These are phyloP conservation scores for Aspergillus alliaceus DNA, from an alignment of 2,329 filamentous ascomycete genomes.

Conservation along the genomic window DNA sequence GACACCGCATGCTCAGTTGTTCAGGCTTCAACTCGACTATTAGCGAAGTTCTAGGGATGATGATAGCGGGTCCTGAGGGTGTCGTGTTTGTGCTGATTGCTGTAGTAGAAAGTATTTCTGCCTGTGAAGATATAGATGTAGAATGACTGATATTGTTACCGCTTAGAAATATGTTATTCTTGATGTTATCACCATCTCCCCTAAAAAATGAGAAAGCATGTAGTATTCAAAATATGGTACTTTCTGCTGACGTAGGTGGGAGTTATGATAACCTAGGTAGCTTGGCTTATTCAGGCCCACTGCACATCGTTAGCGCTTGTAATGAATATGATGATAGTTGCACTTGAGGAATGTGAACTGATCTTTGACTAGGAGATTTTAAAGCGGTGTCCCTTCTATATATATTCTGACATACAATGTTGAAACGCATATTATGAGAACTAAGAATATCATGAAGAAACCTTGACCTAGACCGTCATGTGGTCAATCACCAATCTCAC, in stretches of 20 bases:
- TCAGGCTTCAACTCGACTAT: not conserved
- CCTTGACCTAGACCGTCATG: not conserved
- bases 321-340: not conserved
- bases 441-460: not conserved
- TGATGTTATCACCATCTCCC: too few relatives aligned
- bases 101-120: not conserved
- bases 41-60: not conserved
- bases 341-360: not conserved
- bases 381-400: not conserved
- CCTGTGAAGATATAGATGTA: not conserved
- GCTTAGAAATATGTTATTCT: not conserved
- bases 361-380: not conserved
- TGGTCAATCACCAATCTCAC: conserved; percentile 5
- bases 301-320: not conserved
- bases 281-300: not conserved
- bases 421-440: not conserved
- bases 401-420: not conserved
- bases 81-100: not conserved
- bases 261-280: too few relatives aligned
- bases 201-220: too few relatives aligned
- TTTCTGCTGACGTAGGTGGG: too few relatives aligned
- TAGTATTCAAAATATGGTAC: too few relatives aligned
- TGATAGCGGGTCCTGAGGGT: too few relatives aligned
- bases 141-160: not conserved
- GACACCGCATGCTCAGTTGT: not conserved